phyloP scores from a whole-genome alignment of 306 rosid genomes.

The Psophocarpus tetragonolobus region DNA sequence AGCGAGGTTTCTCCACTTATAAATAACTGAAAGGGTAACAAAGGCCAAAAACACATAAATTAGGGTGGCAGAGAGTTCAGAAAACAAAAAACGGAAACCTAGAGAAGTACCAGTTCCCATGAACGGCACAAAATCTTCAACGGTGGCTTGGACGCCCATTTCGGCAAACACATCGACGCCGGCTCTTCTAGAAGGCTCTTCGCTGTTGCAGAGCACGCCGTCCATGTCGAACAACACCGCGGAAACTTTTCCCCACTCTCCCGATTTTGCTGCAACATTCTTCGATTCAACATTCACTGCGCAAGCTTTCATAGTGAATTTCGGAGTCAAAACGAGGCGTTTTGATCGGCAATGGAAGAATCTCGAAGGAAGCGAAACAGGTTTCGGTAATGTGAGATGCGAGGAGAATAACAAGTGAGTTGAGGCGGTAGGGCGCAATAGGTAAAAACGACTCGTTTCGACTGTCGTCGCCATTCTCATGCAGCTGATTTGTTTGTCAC shows the following conservation, averaged over 20 bases:
- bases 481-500: conserved; percentile 19
- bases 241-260: conserved; percentile 83
- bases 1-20: background rate
- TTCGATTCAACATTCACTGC: conserved; percentile 60
- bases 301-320: conserved; percentile 54
- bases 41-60: background rate
- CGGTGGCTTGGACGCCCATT: conserved; percentile 80
- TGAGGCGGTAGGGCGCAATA: conserved; percentile 40
- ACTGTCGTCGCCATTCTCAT: conserved; percentile 42
- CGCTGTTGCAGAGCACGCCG: conserved; percentile 92
- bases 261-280: conserved; percentile 38
- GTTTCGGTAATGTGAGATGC: conserved; percentile 33
- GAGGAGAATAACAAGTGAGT: conserved; percentile 40
- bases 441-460: conserved; percentile 33
- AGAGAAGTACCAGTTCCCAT: conserved; percentile 77
- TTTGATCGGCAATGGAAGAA: conserved; percentile 51
- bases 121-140: conserved; percentile 88
- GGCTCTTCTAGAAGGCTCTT: conserved; percentile 80
- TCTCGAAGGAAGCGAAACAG: conserved; percentile 40
- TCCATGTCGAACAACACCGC: conserved; percentile 98
- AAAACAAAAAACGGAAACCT: background rate
- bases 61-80: background rate
- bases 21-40: too few relatives aligned
- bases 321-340: conserved; percentile 38
- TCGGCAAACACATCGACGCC: conserved; percentile 85